Conservation (phyloP, 805 yeast species). For the Metschnikowia noctiluminum region DNA sequence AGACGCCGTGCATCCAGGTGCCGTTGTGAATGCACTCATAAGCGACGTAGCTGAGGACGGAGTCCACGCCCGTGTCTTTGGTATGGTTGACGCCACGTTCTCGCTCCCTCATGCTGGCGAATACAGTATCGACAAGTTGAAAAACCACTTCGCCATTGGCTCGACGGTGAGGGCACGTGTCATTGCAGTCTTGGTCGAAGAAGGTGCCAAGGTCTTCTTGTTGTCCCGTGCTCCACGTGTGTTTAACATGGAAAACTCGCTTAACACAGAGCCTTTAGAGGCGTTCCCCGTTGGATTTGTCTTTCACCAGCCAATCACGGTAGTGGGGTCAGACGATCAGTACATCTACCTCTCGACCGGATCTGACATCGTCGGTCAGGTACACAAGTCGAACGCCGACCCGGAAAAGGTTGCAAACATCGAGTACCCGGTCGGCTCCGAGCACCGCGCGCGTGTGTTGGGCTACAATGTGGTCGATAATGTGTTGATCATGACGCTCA, state of each 20-base stretch:
- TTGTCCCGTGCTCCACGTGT: conserved; percentile 63
- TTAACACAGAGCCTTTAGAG: conserved; percentile 36
- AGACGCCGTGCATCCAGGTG: conserved; percentile 85
- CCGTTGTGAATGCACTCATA: conserved; percentile 68
- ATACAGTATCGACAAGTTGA: conserved; percentile 45
- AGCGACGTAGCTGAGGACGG: conserved; percentile 61
- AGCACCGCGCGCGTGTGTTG: conserved; percentile 72
- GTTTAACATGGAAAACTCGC: conserved; percentile 28
- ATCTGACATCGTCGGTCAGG: conserved; percentile 58
- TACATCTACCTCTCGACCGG: conserved; percentile 60
- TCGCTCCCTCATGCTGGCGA: conserved; percentile 62
- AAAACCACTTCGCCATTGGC: conserved; percentile 67
- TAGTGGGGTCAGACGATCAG: conserved; percentile 56
- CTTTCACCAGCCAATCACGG: conserved; percentile 51
- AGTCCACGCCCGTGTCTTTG: conserved; percentile 66
- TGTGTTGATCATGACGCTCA: conserved; percentile 62
- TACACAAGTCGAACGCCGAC: conserved; percentile 71
- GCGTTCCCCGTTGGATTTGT: conserved; percentile 80
- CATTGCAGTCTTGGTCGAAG: conserved; percentile 48
- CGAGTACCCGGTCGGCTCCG: conserved; percentile 60
- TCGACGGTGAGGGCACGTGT: conserved; percentile 67
- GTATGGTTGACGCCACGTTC: conserved; percentile 69
- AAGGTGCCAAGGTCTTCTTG: conserved; percentile 55
- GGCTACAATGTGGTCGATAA: conserved; percentile 69
- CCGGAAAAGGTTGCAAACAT: conserved; percentile 41